Conservation (phyloP, 148 eudicot genomes). For the Cornus florida region DNA sequence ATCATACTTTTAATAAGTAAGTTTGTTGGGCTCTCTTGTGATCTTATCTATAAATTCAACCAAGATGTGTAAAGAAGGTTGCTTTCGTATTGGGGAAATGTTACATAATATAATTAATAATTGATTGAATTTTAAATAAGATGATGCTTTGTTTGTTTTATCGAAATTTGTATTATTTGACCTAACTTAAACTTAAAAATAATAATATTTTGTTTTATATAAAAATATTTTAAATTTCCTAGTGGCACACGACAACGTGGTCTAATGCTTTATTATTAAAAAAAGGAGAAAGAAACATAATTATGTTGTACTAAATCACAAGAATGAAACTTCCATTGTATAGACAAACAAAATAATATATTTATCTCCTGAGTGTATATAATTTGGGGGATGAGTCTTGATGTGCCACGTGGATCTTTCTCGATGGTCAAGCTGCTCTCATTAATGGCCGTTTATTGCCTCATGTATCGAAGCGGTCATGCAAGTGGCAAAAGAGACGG, state of each 20-base stretch:
- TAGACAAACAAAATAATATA: not conserved
- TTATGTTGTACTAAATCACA: constrained; percentile 6
- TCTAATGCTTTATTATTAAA: constrained; percentile 13
- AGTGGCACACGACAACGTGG: constrained; percentile 34
- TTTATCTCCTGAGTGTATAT: no score
- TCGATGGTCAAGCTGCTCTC: no score
- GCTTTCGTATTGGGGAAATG: constrained; percentile 21
- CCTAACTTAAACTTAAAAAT: constrained; percentile 11
- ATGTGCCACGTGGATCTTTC: not conserved
- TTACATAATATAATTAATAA: constrained; percentile 7
- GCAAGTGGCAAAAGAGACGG: no score
- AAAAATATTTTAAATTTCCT: constrained; percentile 4
- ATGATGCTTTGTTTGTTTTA: constrained; percentile 8
- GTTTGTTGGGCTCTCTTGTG: constrained; percentile 2
- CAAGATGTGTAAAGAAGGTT: constrained; percentile 5
- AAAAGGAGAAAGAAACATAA: not conserved
- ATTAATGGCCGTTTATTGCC: no score
- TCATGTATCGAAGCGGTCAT: no score
- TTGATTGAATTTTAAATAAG: not conserved
- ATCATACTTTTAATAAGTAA: not conserved
- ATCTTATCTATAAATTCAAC: constrained; percentile 7
- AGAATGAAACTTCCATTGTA: constrained; percentile 13
- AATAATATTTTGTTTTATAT: constrained; percentile 6
- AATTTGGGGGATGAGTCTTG: no score
- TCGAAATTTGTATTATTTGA: constrained; percentile 10